Evolutionary conservation across 306 rosid species (phyloP).

Genomic region (Ammopiptanthus mongolicus): DNA sequence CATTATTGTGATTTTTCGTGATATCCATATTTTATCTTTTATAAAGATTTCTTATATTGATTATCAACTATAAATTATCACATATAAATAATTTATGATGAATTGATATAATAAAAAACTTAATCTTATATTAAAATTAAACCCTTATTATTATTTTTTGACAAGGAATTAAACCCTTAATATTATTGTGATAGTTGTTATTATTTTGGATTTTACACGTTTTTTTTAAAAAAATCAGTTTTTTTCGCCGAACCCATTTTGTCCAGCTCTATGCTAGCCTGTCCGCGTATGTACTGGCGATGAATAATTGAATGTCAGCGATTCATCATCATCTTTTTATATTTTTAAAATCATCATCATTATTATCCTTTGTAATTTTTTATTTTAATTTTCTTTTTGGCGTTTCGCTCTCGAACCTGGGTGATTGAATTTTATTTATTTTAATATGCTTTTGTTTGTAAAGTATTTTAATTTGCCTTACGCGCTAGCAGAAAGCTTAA

Average conservation of each 20-base stretch:
- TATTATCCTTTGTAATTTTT: background rate
- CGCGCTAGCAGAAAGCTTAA: background rate
- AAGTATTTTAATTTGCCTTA: too few species aligned
- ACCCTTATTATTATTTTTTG: too few species aligned
- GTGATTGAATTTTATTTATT: background rate
- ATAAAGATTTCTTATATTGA: too few species aligned
- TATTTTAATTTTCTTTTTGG: background rate
- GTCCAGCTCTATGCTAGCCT: conserved; percentile 5
- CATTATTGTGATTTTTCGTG: too few species aligned
- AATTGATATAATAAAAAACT: too few species aligned
- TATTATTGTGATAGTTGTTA: background rate
- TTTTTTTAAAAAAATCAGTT: background rate
- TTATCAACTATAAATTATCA: too few species aligned
- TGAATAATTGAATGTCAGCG: conserved; percentile 13
- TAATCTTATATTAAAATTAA: too few species aligned
- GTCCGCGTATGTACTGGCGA: background rate
- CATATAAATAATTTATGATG: too few species aligned
- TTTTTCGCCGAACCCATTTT: background rate
- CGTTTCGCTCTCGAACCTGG: background rate
- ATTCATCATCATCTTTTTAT: background rate
- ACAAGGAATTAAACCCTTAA: too few species aligned
- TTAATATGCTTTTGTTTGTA: too few species aligned
- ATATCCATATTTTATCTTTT: too few species aligned
- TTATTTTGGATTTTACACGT: background rate
- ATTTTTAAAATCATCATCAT: background rate